Evolutionary conservation across 371 early-diverging fungal species (phyloP).

Genomic region (Lichtheimia ramosa): DNA sequence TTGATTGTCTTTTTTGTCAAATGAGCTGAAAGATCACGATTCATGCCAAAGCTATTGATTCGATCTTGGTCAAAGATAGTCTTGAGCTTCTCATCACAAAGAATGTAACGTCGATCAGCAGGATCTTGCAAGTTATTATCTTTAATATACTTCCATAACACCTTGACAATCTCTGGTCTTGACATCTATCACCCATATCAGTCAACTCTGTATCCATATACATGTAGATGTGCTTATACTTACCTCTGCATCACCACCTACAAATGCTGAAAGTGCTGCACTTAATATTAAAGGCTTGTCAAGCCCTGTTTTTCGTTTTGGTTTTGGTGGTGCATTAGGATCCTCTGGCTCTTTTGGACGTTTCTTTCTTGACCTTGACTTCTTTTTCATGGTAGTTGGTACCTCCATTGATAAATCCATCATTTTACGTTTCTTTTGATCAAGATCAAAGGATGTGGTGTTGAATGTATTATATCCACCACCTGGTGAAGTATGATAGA

Average conservation of each 20-base stretch:
- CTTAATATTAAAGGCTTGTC: slow-evolving; percentile 53
- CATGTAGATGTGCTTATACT: background rate
- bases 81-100: slow-evolving; percentile 55
- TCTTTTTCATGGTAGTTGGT: background rate
- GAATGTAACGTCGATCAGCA: slow-evolving; percentile 50
- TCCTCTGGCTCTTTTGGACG: slow-evolving; percentile 29
- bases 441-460: too few relatives aligned
- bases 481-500: too few relatives aligned
- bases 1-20: slow-evolving; percentile 35
- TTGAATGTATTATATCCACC: too few relatives aligned
- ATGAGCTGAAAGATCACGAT: slow-evolving; percentile 53
- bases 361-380: slow-evolving; percentile 9
- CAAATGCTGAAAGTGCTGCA: slow-evolving; percentile 43
- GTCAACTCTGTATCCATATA: too few relatives aligned
- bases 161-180: slow-evolving; percentile 56
- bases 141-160: slow-evolving; percentile 62
- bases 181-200: slow-evolving; percentile 51
- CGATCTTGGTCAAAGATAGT: slow-evolving; percentile 51
- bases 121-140: slow-evolving; percentile 61
- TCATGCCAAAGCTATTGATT: slow-evolving; percentile 60
- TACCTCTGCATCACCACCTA: slow-evolving; percentile 52
- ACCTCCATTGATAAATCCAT: too few relatives aligned
- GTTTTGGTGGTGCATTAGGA: slow-evolving; percentile 51
- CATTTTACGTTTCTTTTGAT: too few relatives aligned
- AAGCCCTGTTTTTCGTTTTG: slow-evolving; percentile 52